Conservation (phyloP, 75 land plant genomes). For the Pinus tabuliformis region DNA sequence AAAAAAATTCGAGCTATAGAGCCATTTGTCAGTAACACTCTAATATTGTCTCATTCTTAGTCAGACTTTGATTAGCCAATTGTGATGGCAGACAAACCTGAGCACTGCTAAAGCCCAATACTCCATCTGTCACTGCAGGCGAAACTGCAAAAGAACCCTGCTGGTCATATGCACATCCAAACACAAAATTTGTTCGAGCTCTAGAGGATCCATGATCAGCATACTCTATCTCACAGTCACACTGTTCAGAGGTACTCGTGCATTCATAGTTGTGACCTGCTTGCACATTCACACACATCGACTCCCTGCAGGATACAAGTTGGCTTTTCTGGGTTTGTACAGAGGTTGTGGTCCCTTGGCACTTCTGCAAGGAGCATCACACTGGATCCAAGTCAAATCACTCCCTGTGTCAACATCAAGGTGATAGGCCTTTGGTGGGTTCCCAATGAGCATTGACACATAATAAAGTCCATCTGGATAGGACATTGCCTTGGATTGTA, state of each 20-base stretch:
- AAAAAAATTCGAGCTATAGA: conserved; percentile 29
- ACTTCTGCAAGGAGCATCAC: conserved; percentile 87
- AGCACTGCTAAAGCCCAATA: conserved; percentile 74
- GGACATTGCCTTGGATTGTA: conserved; percentile 53
- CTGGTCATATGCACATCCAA: conserved; percentile 90
- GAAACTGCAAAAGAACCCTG: conserved; percentile 73
- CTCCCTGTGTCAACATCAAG: conserved; percentile 92
- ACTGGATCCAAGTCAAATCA: conserved; percentile 89
- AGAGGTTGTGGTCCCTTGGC: conserved; percentile 74
- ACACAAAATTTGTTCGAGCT: conserved; percentile 46
- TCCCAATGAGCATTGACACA: conserved; percentile 54
- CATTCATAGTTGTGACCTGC: conserved; percentile 25
- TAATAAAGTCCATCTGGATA: conserved; percentile 81
- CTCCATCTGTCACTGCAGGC: conserved; percentile 80
- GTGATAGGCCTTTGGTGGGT: conserved; percentile 58
- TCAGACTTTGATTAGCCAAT: conserved; percentile 48
- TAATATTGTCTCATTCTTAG: conserved; percentile 47
- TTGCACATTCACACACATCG: conserved; percentile 59
- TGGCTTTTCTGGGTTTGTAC: conserved; percentile 62
- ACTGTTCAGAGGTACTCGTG: conserved; percentile 50
- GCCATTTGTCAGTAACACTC: conserved; percentile 52
- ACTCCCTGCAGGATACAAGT: conserved; percentile 42
- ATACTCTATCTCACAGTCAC: conserved; percentile 84
- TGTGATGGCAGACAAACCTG: conserved; percentile 72
- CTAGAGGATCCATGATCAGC: conserved; percentile 83